Evolutionary conservation across 768 basidiomycete genomes (phyloP).

Genomic region (Mycena vitilis): DNA sequence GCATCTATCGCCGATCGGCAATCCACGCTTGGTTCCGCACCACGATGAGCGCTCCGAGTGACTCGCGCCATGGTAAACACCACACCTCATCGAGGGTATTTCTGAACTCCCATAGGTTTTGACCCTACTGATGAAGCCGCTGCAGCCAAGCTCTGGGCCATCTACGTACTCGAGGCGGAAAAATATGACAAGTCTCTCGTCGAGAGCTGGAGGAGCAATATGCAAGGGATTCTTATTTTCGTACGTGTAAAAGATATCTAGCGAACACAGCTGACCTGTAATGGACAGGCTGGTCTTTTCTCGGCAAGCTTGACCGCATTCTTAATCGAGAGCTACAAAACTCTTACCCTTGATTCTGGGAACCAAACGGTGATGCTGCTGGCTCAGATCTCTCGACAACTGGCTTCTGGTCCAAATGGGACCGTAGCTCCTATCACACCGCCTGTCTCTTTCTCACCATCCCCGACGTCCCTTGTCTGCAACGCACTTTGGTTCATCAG

Average conservation of each 20-base stretch:
- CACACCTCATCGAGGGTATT: no score
- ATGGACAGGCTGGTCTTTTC: no score
- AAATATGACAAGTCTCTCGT: not conserved
- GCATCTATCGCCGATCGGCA: no score
- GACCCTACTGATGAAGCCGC: not conserved
- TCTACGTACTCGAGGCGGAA: no score
- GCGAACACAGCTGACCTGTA: no score
- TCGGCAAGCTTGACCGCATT: no score
- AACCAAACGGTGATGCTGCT: not conserved
- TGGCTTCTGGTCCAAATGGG: not conserved
- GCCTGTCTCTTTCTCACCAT: not conserved
- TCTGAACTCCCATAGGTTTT: no score
- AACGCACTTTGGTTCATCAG: not conserved
- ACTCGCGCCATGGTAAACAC: no score
- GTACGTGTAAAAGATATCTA: not conserved
- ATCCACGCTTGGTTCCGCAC: no score
- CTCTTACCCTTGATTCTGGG: not conserved
- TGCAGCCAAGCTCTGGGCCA: no score
- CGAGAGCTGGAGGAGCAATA: no score
- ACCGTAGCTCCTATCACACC: not conserved
- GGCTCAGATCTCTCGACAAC: not conserved
- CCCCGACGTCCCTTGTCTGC: not conserved
- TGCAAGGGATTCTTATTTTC: not conserved
- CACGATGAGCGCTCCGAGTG: no score
- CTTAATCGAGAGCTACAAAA: constrained; percentile 1